These are phyloP conservation scores for Maudiozyma pseudohumilis DNA, from an alignment of 805 yeast species.

Conservation along the genomic window DNA sequence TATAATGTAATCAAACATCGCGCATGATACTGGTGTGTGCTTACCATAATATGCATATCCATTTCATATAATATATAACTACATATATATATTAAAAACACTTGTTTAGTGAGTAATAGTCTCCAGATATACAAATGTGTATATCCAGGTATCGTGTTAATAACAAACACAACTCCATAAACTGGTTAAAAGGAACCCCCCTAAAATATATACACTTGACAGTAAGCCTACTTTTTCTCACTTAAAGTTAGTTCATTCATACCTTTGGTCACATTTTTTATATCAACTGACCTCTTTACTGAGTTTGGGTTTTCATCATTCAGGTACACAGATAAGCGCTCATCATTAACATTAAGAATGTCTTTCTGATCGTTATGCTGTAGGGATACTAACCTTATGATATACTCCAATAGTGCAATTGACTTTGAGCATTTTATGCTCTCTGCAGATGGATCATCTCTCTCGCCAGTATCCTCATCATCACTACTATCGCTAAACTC, in stretches of 20 bases:
- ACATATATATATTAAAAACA: too few relatives aligned
- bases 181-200: too few relatives aligned
- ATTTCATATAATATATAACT: too few relatives aligned
- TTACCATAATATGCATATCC: too few relatives aligned
- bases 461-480: constrained; percentile 17
- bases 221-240: background rate
- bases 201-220: too few relatives aligned
- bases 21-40: too few relatives aligned
- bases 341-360: constrained; percentile 51
- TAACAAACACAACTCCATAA: too few relatives aligned
- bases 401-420: constrained; percentile 53
- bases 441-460: constrained; percentile 4
- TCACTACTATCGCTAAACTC: constrained; percentile 23
- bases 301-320: constrained; percentile 39
- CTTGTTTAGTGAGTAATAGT: too few relatives aligned
- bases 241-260: constrained; percentile 3
- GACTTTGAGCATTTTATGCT: constrained; percentile 29
- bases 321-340: constrained; percentile 49
- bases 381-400: constrained; percentile 47
- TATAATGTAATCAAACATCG: too few relatives aligned
- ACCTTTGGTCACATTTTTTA: constrained; percentile 5
- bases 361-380: constrained; percentile 51
- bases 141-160: too few relatives aligned
- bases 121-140: too few relatives aligned
- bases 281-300: constrained; percentile 1